phyloP scores from a whole-genome alignment of 495 filamentous ascomycete species.

The Xylaria scruposa region DNA sequence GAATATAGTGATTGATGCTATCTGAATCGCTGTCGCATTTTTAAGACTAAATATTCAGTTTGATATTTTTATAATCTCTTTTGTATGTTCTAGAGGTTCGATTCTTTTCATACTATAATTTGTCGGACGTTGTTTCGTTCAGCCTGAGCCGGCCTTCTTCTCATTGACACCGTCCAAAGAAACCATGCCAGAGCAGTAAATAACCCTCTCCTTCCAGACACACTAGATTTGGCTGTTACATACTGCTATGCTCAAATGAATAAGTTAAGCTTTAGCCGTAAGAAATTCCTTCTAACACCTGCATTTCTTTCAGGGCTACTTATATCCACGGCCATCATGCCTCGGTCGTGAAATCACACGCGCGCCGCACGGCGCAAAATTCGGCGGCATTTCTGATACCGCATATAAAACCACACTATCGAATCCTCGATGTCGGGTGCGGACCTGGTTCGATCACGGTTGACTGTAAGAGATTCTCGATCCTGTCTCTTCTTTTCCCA shows the following conservation, averaged over 20 bases:
- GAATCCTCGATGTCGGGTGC: constrained; percentile 65
- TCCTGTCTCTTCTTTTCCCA: background rate
- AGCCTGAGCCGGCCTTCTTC: background rate
- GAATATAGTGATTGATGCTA: background rate
- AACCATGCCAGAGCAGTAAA: constrained; percentile 20
- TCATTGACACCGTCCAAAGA: background rate
- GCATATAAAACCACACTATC: constrained; percentile 52
- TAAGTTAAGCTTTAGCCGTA: background rate
- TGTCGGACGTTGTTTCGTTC: background rate
- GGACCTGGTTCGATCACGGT: constrained; percentile 63
- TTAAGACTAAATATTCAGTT: background rate
- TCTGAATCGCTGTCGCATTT: background rate
- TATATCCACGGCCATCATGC: constrained; percentile 61
- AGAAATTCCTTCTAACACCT: background rate
- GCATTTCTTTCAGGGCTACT: constrained; percentile 31
- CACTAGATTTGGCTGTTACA: background rate
- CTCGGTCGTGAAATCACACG: constrained; percentile 57
- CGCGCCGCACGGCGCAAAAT: constrained; percentile 60
- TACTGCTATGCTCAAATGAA: background rate
- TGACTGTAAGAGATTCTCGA: constrained; percentile 40
- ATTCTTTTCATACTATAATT: background rate
- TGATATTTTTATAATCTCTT: background rate
- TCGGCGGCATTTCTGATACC: constrained; percentile 59
- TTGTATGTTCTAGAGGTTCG: background rate
- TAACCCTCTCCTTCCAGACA: background rate